phyloP scores from a whole-genome alignment of 2,329 filamentous ascomycete genomes.

The Parafenestella ontariensis region DNA sequence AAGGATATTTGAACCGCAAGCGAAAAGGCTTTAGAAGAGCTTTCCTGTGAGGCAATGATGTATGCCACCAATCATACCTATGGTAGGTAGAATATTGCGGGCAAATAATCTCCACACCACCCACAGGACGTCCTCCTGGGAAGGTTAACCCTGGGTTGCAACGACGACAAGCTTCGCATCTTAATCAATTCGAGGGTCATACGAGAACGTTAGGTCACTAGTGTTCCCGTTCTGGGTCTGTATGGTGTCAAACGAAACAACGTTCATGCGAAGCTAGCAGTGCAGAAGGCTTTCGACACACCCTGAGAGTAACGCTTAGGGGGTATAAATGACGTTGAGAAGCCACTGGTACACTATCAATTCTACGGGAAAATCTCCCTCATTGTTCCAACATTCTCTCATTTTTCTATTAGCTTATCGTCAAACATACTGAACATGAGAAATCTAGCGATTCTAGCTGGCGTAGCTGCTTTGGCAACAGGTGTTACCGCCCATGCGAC shows the following conservation, averaged over 20 bases:
- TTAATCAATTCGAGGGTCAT: conserved; percentile 15
- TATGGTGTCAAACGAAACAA: background rate
- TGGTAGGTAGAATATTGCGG: background rate
- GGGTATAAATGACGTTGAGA: conserved; percentile 3
- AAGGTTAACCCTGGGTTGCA: conserved; percentile 4
- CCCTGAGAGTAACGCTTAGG: background rate
- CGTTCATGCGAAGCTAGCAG: background rate
- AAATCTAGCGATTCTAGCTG: conserved; percentile 4
- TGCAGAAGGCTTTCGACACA: background rate
- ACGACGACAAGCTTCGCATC: conserved; percentile 11
- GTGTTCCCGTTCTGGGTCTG: background rate
- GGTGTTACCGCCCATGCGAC: conserved; percentile 37
- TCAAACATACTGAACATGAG: conserved; percentile 3
- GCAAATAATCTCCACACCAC: conserved; percentile 11
- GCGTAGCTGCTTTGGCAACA: conserved; percentile 18
- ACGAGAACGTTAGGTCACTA: conserved; percentile 2
- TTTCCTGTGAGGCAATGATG: background rate
- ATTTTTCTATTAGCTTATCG: background rate
- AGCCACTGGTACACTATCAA: background rate
- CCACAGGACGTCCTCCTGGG: conserved; percentile 1
- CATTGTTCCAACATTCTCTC: background rate
- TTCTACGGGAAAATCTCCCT: background rate
- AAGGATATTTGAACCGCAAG: conserved; percentile 1
- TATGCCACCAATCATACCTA: conserved; percentile 7
- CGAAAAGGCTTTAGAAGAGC: background rate